Evolutionary conservation across 2,329 filamentous ascomycete genomes (phyloP).

Genomic region (Talaromyces verruculosus): DNA sequence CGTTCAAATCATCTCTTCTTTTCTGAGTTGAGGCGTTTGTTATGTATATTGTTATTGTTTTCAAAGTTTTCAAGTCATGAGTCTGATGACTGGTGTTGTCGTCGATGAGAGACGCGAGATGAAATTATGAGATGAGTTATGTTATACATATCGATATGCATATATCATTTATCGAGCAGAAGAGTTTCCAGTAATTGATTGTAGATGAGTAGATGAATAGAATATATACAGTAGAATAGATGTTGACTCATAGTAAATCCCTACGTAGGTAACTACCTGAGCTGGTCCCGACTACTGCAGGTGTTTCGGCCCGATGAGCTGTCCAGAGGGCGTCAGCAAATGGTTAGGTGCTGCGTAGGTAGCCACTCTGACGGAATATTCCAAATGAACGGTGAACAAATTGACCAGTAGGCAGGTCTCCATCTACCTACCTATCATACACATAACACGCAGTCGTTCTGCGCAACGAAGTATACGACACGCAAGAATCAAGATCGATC

Average conservation of each 20-base stretch:
- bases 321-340: neutral
- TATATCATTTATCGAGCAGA: neutral
- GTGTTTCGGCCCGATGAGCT: constrained; percentile 5
- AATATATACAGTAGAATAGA: neutral
- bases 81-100: constrained; percentile 4
- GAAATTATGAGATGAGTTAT: constrained; percentile 21
- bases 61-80: neutral
- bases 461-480: neutral
- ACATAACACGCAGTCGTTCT: neutral
- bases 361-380: neutral
- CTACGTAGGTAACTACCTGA: neutral
- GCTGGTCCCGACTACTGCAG: neutral
- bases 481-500: neutral
- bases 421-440: neutral
- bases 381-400: neutral
- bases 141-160: constrained; percentile 13
- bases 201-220: neutral
- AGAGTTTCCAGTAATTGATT: neutral
- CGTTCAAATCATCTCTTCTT: constrained; percentile 23
- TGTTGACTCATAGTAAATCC: neutral
- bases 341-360: neutral
- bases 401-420: neutral
- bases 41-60: constrained; percentile 16
- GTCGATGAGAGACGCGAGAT: constrained; percentile 14
- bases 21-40: constrained; percentile 25